Evolutionary conservation across 2,329 filamentous ascomycete species (phyloP).

Genomic region (Scleromitrula shiraiana): DNA sequence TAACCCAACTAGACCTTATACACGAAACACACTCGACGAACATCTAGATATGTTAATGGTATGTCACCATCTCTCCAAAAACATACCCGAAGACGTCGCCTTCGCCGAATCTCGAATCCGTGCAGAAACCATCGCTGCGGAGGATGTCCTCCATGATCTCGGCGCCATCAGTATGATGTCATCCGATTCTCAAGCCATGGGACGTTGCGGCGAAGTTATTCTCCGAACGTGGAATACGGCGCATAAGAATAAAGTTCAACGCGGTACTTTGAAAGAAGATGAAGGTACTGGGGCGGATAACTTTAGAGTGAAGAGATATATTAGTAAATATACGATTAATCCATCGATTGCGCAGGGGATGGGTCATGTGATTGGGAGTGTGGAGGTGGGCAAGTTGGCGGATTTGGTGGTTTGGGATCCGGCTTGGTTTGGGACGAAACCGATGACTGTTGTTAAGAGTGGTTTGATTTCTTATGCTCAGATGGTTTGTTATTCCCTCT

Average conservation of each 20-base stretch:
- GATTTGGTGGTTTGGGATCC: slow-evolving; percentile 86
- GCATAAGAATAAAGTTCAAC: slow-evolving; percentile 89
- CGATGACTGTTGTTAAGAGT: slow-evolving; percentile 72
- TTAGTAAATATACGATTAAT: slow-evolving; percentile 96
- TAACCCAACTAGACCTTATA: slow-evolving; percentile 87
- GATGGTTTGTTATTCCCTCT: slow-evolving; percentile 53
- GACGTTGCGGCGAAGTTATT: slow-evolving; percentile 88
- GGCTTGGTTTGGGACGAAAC: slow-evolving; percentile 81
- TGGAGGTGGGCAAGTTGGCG: slow-evolving; percentile 84
- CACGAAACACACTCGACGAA: slow-evolving; percentile 86
- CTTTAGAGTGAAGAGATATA: slow-evolving; percentile 82
- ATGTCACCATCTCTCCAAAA: slow-evolving; percentile 85
- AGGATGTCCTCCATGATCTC: slow-evolving; percentile 90
- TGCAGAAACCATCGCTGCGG: slow-evolving; percentile 90
- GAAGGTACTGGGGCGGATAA: slow-evolving; percentile 76
- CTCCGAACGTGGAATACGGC: slow-evolving; percentile 94
- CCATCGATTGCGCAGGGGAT: slow-evolving; percentile 88
- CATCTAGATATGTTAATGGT: slow-evolving; percentile 99
- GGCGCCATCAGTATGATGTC: slow-evolving; percentile 98
- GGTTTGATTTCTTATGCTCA: slow-evolving; percentile 75
- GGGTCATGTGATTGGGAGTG: slow-evolving; percentile 73
- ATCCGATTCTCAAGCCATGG: slow-evolving; percentile 94
- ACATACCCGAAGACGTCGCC: slow-evolving; percentile 91
- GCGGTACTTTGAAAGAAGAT: slow-evolving; percentile 70
- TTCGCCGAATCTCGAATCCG: slow-evolving; percentile 93